A percentile compares a stretch with the other conserved stretches of the same genome.
Conservation (phyloP, 257 asterid species). For the Solanum piurae region DNA sequence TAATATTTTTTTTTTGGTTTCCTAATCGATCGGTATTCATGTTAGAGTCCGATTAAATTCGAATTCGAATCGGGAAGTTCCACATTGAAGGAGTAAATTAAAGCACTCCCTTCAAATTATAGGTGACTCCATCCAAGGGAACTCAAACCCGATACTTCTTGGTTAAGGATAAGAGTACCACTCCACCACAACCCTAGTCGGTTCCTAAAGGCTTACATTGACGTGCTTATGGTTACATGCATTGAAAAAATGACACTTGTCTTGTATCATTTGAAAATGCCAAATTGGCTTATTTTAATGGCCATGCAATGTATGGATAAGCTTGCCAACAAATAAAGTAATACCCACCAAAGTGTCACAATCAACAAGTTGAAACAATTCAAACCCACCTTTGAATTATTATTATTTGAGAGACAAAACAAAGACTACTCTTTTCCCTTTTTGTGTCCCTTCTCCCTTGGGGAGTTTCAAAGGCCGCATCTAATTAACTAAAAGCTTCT, state of each 20-base stretch:
- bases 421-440: not conserved
- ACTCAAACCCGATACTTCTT: too few species aligned
- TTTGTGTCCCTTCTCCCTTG: not conserved
- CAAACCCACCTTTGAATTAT: not conserved
- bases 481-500: not conserved
- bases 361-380: too few species aligned
- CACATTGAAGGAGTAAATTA: not conserved
- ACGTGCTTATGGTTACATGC: not conserved
- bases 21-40: rapidly evolving
- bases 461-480: not conserved
- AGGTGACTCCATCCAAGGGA: not conserved
- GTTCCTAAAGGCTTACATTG: too few species aligned
- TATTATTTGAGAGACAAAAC: not conserved
- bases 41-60: too few species aligned
- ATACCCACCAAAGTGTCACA: too few species aligned
- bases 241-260: not conserved
- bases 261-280: not conserved
- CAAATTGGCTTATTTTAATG: not conserved
- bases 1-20: too few species aligned
- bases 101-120: not conserved
- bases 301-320: not conserved
- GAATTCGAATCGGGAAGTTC: rapidly evolving
- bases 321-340: not conserved
- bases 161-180: rapidly evolving
- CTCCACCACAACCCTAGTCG: too few species aligned